Evolutionary conservation across 768 basidiomycete genomes (phyloP).

Genomic region (Tulasnella sp.): DNA sequence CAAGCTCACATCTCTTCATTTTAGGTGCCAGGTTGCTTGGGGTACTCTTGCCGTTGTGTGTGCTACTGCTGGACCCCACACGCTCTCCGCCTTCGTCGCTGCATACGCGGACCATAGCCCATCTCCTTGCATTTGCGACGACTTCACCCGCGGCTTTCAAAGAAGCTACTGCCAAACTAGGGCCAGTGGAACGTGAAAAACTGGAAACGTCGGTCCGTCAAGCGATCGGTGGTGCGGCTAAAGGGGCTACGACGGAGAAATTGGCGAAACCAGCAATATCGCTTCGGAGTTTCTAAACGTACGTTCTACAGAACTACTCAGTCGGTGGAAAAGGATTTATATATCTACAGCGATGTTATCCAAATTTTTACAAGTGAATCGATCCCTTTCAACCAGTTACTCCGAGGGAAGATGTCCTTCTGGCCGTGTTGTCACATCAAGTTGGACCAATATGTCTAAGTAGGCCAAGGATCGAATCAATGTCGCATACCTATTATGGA

Average conservation of each 20-base stretch:
- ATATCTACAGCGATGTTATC: too few relatives aligned
- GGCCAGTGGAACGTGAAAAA: conserved; percentile 41
- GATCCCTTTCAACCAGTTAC: too few relatives aligned
- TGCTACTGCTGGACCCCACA: conserved; percentile 52
- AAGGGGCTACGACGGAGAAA: conserved; percentile 23
- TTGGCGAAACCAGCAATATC: conserved; percentile 66
- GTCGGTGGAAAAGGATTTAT: too few relatives aligned
- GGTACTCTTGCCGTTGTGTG: conserved; percentile 63
- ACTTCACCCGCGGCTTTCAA: conserved; percentile 68
- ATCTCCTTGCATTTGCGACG: conserved; percentile 62
- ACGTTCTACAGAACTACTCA: too few relatives aligned
- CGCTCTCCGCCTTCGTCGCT: conserved; percentile 33
- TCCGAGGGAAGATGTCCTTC: too few relatives aligned
- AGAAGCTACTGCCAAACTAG: conserved; percentile 63
- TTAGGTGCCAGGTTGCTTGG: conserved; percentile 56
- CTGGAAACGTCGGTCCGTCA: conserved; percentile 72
- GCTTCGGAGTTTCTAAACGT: conserved; percentile 23
- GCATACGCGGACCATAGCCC: conserved; percentile 48
- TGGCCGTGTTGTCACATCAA: too few relatives aligned
- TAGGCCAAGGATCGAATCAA: too few relatives aligned
- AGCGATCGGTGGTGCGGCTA: conserved; percentile 47
- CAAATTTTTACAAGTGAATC: too few relatives aligned
- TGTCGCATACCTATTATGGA: too few relatives aligned
- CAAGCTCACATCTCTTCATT: conserved; percentile 3
- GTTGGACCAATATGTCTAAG: too few relatives aligned